Percentiles rank a stretch among this genome's conserved stretches.
phyloP scores from a whole-genome alignment of 1,284 basidiomycete genomes.

The Ustilago esculenta region DNA sequence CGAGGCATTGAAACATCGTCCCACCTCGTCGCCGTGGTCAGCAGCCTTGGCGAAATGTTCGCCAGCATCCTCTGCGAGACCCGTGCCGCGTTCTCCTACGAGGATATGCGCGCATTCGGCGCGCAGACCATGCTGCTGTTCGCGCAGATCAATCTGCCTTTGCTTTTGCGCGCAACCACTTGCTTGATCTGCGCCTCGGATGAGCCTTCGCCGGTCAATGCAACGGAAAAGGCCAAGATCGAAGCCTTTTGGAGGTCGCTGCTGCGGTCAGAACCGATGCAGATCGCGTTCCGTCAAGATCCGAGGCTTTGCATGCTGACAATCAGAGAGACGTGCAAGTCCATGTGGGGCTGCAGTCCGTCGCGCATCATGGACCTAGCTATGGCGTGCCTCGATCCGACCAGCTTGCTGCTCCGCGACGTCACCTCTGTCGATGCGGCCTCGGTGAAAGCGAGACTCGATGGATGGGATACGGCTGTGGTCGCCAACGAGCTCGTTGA shows the following conservation, averaged over 20 bases:
- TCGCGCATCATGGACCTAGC: slow-evolving; percentile 24
- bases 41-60: slow-evolving; percentile 24
- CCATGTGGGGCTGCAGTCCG: slow-evolving; percentile 42
- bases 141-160: slow-evolving; percentile 24
- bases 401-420: slow-evolving; percentile 35
- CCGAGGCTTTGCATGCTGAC: slow-evolving; percentile 21
- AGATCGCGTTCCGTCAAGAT: slow-evolving; percentile 35
- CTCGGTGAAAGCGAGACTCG: slow-evolving; percentile 22
- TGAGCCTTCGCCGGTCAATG: slow-evolving; percentile 8
- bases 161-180: slow-evolving; percentile 11
- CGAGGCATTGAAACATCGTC: slow-evolving; percentile 12
- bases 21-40: slow-evolving; percentile 13
- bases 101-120: slow-evolving; percentile 27
- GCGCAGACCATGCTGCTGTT: slow-evolving; percentile 38
- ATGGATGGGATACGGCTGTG: slow-evolving; percentile 37
- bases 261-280: slow-evolving; percentile 35
- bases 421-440: slow-evolving; percentile 18
- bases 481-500: slow-evolving; percentile 42
- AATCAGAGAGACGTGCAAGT: slow-evolving; percentile 33
- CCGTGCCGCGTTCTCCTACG: slow-evolving; percentile 1
- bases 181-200: slow-evolving; percentile 32
- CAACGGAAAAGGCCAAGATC: slow-evolving; percentile 14
- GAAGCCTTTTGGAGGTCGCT: slow-evolving; percentile 25
- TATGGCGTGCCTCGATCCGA: slow-evolving; percentile 26
- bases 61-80: slow-evolving; percentile 18